Evolutionary conservation across 2,329 filamentous ascomycete genomes (phyloP).

Genomic region (Xenoacremonium recifei): DNA sequence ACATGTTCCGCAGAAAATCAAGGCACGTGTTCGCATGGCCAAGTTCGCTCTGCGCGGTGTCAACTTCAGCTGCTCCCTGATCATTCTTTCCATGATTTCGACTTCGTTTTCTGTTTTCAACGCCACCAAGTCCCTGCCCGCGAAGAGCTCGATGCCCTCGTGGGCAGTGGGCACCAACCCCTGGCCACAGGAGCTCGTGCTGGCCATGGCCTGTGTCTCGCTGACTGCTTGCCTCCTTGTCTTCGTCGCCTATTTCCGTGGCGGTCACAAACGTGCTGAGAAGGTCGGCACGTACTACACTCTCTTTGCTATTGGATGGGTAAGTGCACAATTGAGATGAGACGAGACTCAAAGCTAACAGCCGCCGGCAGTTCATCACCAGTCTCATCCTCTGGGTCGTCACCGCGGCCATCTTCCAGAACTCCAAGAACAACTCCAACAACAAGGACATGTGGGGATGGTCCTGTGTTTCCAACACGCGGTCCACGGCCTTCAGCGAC

Average conservation of each 20-base stretch:
- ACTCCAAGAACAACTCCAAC: slow-evolving; percentile 64
- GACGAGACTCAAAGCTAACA: slow-evolving; percentile 6
- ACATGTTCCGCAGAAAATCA: slow-evolving; percentile 69
- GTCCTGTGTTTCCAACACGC: slow-evolving; percentile 89
- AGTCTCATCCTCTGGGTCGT: slow-evolving; percentile 90
- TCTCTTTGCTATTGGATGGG: slow-evolving; percentile 83
- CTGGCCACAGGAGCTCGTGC: slow-evolving; percentile 87
- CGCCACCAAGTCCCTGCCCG: slow-evolving; percentile 71
- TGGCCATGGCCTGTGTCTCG: slow-evolving; percentile 77
- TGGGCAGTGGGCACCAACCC: slow-evolving; percentile 79
- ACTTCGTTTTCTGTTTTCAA: slow-evolving; percentile 93
- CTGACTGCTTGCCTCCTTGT: slow-evolving; percentile 76
- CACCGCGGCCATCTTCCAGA: slow-evolving; percentile 80
- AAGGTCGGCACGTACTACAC: slow-evolving; percentile 96
- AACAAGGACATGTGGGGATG: slow-evolving; percentile 97
- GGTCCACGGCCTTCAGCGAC: slow-evolving; percentile 72
- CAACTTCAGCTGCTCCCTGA: slow-evolving; percentile 95
- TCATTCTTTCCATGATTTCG: slow-evolving; percentile 86
- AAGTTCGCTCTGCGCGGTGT: slow-evolving; percentile 94
- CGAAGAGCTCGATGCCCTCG: slow-evolving; percentile 76
- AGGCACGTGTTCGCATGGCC: slow-evolving; percentile 84
- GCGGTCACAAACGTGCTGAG: slow-evolving; percentile 84
- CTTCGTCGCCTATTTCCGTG: slow-evolving; percentile 82
- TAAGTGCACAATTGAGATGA: slow-evolving; percentile 19
- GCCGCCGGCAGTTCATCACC: slow-evolving; percentile 68